Conservation (phyloP, 257 asterid genomes). For the Solanum stenotomum region DNA sequence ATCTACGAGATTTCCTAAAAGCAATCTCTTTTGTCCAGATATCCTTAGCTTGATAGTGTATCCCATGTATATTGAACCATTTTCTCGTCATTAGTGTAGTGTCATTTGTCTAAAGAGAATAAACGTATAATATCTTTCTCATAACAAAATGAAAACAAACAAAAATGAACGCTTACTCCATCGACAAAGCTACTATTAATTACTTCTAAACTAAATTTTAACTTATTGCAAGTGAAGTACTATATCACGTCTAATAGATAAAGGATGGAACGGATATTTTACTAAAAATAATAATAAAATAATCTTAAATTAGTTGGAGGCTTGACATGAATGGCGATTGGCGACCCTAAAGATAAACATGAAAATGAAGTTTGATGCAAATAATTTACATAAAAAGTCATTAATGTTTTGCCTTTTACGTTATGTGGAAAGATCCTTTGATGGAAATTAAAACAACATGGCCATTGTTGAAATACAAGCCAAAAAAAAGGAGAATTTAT, state of each 20-base stretch:
- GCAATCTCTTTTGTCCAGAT: too few relatives aligned
- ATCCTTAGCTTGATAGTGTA: too few relatives aligned
- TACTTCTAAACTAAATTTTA: too few relatives aligned
- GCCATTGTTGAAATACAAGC: not conserved
- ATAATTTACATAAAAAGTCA: not conserved
- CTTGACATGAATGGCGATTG: not conserved
- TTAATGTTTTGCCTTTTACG: not conserved
- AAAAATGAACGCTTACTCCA: too few relatives aligned
- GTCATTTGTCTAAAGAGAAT: too few relatives aligned
- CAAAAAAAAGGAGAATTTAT: not conserved
- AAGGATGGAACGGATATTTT: not conserved
- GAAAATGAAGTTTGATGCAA: not conserved
- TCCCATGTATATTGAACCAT: too few relatives aligned
- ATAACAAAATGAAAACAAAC: too few relatives aligned
- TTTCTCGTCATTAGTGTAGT: too few relatives aligned
- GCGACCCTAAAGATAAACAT: not conserved
- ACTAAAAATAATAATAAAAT: not conserved
- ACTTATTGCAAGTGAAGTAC: too few relatives aligned
- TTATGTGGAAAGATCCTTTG: not conserved
- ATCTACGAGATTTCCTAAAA: too few relatives aligned
- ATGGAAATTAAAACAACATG: not conserved
- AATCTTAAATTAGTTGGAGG: not conserved
- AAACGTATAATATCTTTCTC: too few relatives aligned
- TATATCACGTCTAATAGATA: not conserved
- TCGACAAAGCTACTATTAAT: too few relatives aligned